phyloP scores from a whole-genome alignment of 257 asterid species.

The Thymus mandschuricus region DNA sequence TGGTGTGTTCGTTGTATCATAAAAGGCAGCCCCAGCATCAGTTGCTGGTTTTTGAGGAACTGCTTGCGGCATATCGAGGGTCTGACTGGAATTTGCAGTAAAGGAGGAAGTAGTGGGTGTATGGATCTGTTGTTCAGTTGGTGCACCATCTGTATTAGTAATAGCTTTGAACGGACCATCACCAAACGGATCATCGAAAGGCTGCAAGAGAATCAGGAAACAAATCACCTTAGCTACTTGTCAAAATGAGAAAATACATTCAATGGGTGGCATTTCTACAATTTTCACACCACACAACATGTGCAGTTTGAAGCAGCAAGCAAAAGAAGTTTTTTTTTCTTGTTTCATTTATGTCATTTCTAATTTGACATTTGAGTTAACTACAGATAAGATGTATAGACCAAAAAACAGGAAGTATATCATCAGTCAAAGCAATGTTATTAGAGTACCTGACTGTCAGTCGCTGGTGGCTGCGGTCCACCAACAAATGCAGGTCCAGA shows the following conservation, averaged over 20 bases:
- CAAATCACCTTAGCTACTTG: neutral
- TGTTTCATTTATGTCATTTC: neutral
- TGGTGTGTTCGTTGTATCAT: conserved; percentile 40
- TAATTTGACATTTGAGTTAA: neutral
- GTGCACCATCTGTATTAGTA: conserved; percentile 46
- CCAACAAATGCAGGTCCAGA: conserved; percentile 49
- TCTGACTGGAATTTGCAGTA: conserved; percentile 44
- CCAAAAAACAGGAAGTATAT: conserved; percentile 7
- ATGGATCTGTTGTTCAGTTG: conserved; percentile 47
- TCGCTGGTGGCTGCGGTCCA: conserved; percentile 47
- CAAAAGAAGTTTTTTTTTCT: neutral
- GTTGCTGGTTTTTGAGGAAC: conserved; percentile 46
- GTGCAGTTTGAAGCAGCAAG: neutral
- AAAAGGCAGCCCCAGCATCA: conserved; percentile 44
- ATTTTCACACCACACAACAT: neutral
- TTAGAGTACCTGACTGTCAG: conserved; percentile 59
- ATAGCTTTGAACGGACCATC: conserved; percentile 90
- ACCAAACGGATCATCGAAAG: conserved; percentile 94
- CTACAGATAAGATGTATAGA: neutral
- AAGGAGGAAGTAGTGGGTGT: conserved; percentile 51
- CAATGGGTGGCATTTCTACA: neutral
- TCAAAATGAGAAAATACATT: neutral
- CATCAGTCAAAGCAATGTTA: conserved; percentile 16
- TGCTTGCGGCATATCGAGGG: conserved; percentile 42
- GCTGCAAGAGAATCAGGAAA: conserved; percentile 46